Base-by-base conservation (phyloP, 1,284 basidiomycete genomes). In the Cutaneotrichosporon cyanovorans region DNA sequence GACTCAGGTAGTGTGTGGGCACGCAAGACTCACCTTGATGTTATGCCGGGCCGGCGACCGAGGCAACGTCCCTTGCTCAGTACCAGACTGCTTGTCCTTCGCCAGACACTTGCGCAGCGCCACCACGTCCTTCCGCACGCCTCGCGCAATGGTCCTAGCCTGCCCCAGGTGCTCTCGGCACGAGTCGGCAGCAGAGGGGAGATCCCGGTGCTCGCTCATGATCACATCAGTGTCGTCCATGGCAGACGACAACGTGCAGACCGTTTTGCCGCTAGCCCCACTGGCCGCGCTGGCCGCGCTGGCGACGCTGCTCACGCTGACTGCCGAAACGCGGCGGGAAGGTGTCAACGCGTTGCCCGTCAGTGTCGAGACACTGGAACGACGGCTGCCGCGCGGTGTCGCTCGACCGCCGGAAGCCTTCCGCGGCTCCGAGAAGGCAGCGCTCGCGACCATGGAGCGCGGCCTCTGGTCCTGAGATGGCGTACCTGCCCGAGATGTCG, bases 81-180 rank as follows among this genome's bases (percentile, higher is more conserved):
- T 62, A 59, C 19, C 66, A 62, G 47, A 59, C 7, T n/a, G 35
- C 22, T 37, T 23, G 21, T 39, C 37, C 16, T 45, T 36, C n/a
- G 25, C 36, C 20, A 40, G 4, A 10, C 45, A 22, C 39, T 53
- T 50, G 40, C 35, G 33, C 41, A 49, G 19, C 2, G 22, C 40
- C 14, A 35, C 20, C 10, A 45, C 42, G 15, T 48, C 42, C 25
- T 45, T 40, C 15, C 45, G 28, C 14, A 54, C 23, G 0, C 39
- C 30, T 5, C 52, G 48, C 1, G 53, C 43, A 3, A 48, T 43
- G 31, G 48, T 54, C 15, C 48, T 36, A 1, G 53, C 48, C 9
- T 48, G 48, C 6, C 34, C 46, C 10, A 54, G 37, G 23, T 48
- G 36, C 25, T 48, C 33, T 5, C 48, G 37, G 2, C 40, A 28